Conservation (phyloP, 2,329 filamentous ascomycete species). For the Fulvia fulva region DNA sequence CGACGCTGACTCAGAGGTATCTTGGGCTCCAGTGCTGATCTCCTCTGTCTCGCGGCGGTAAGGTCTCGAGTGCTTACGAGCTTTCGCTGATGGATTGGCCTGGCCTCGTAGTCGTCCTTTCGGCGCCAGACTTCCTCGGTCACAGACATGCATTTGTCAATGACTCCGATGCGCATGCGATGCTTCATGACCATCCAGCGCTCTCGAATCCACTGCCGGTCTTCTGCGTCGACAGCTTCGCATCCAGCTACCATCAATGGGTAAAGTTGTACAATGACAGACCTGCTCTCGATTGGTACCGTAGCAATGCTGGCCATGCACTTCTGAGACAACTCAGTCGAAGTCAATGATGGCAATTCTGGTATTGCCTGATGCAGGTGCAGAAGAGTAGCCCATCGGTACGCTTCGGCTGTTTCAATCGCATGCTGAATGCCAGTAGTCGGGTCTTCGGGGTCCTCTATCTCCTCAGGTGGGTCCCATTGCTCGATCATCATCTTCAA, state of each 20-base stretch:
- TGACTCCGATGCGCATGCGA: constrained; percentile 63
- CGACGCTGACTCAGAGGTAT: constrained; percentile 4
- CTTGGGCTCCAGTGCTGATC: constrained; percentile 15
- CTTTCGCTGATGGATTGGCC: constrained; percentile 29
- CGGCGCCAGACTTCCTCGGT: constrained; percentile 64
- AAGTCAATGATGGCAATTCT: constrained; percentile 58
- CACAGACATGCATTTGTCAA: constrained; percentile 62
- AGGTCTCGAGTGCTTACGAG: constrained; percentile 37
- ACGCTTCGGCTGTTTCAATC: constrained; percentile 64
- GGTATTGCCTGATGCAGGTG: constrained; percentile 67
- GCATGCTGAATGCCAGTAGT: constrained; percentile 60
- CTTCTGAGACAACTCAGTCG: constrained; percentile 57
- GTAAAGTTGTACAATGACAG: constrained; percentile 66
- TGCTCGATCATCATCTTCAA: constrained; percentile 58
- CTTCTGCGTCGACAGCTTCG: constrained; percentile 56
- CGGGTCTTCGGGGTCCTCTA: constrained; percentile 61
- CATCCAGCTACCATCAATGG: constrained; percentile 65
- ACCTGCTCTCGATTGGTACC: constrained; percentile 58
- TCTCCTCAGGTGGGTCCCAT: constrained; percentile 57
- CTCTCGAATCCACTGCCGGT: constrained; percentile 60
- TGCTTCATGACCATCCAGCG: constrained; percentile 60
- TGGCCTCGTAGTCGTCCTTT: constrained; percentile 52
- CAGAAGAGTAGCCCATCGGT: constrained; percentile 62
- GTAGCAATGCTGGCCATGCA: constrained; percentile 60
- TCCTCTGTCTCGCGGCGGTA: constrained; percentile 25